Percentiles rank a stretch among this genome's conserved stretches.
Evolutionary conservation across 305 asterid genomes (phyloP).

Genomic region (Plantago rigida): DNA sequence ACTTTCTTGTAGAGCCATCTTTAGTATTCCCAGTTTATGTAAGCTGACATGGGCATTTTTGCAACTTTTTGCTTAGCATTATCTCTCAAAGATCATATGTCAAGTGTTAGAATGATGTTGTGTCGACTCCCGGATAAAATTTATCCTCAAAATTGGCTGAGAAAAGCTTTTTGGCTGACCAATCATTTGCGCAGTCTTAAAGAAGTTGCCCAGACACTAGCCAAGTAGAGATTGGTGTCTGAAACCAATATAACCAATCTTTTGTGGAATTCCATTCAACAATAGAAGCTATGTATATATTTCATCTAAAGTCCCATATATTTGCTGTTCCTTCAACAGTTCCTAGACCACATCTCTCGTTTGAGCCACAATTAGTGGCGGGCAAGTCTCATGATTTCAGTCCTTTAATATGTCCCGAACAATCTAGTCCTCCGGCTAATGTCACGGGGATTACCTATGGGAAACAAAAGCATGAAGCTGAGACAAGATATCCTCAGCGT

Average conservation of each 20-base stretch:
- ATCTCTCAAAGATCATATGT: too few species aligned
- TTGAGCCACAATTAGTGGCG: constrained; percentile 89
- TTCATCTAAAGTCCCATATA: constrained; percentile 21
- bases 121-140: too few species aligned
- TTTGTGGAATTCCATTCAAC: not conserved
- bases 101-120: too few species aligned
- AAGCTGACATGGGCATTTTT: not conserved
- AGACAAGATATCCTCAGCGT: constrained; percentile 78
- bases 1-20: constrained; percentile 3
- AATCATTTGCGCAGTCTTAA: too few species aligned
- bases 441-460: constrained; percentile 51
- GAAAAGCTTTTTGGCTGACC: too few species aligned
- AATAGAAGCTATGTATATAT: constrained; percentile 4
- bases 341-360: constrained; percentile 87
- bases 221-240: too few species aligned
- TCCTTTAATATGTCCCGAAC: constrained; percentile 79
- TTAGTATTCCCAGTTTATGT: constrained; percentile 11
- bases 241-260: too few species aligned
- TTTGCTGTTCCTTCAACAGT: constrained; percentile 42
- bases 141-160: too few species aligned
- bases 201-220: too few species aligned
- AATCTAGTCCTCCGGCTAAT: constrained; percentile 55
- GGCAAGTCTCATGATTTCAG: constrained; percentile 92
- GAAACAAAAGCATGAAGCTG: constrained; percentile 88
- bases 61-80: not conserved